Percentiles rank a stretch among this genome's conserved stretches.
Conservation (phyloP, 345 rosid genomes). For the Salix arbutifolia region DNA sequence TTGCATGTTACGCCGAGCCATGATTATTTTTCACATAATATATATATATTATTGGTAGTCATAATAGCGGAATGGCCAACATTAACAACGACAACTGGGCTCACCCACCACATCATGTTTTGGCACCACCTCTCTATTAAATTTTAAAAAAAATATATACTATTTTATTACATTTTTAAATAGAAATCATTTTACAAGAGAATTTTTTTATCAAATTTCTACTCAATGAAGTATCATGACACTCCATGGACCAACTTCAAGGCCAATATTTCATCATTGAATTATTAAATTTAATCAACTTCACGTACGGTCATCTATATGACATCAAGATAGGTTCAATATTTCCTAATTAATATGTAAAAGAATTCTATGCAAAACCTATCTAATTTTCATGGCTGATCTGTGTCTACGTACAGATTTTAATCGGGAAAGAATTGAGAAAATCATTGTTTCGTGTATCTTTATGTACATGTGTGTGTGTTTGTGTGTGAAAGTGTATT, state of each 20-base stretch:
- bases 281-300: background rate
- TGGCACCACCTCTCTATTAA: conserved; percentile 3
- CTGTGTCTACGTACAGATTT: background rate
- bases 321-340: background rate
- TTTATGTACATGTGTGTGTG: too few species aligned
- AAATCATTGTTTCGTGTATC: too few species aligned
- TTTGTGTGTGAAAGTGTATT: too few species aligned
- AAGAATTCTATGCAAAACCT: background rate
- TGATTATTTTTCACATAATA: background rate
- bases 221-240: too few species aligned
- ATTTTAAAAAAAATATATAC: too few species aligned
- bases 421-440: background rate
- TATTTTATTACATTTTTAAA: too few species aligned
- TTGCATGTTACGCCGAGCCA: background rate
- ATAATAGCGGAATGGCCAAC: conserved; percentile 25
- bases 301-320: background rate
- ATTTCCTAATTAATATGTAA: background rate
- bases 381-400: background rate
- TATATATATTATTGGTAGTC: background rate
- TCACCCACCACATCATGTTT: conserved; percentile 21
- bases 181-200: too few species aligned
- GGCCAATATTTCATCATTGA: background rate
- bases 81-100: conserved; percentile 44
- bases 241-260: background rate
- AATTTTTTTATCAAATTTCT: too few species aligned